A percentile compares a stretch with the other conserved stretches of the same genome.
Conservation (phyloP, 192 early-diverging fungal species). For the Podila verticillata region DNA sequence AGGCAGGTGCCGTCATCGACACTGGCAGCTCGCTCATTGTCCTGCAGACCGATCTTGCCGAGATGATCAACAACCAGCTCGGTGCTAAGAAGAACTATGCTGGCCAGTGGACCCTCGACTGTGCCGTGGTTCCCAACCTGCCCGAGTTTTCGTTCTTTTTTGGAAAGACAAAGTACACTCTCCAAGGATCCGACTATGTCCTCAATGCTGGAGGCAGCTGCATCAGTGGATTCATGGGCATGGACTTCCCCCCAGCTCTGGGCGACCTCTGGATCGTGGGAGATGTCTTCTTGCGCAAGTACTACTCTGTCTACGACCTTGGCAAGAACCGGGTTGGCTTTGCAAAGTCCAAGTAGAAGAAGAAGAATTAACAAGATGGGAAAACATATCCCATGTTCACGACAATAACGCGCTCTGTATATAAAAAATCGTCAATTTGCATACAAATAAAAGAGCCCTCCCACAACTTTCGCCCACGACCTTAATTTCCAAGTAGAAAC, state of each 20-base stretch:
- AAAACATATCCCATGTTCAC: no score
- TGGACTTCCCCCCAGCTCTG: slow-evolving; percentile 83
- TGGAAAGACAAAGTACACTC: slow-evolving; percentile 73
- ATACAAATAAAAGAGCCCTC: no score
- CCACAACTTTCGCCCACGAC: no score
- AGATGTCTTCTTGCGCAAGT: slow-evolving; percentile 84
- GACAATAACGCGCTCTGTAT: no score
- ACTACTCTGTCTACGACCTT: slow-evolving; percentile 74
- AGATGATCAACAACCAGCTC: slow-evolving; percentile 88
- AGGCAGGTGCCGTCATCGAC: slow-evolving; percentile 87
- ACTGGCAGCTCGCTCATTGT: slow-evolving; percentile 92
- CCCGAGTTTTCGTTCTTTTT: slow-evolving; percentile 85
- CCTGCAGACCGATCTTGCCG: slow-evolving; percentile 79
- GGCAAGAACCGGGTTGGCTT: slow-evolving; percentile 78
- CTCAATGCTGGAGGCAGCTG: slow-evolving; percentile 70
- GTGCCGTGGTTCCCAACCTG: slow-evolving; percentile 69
- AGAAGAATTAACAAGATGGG: background rate
- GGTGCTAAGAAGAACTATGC: slow-evolving; percentile 94
- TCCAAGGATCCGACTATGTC: slow-evolving; percentile 64
- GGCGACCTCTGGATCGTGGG: slow-evolving; percentile 88
- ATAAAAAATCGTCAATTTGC: no score
- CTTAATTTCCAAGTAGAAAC: no score
- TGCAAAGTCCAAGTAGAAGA: slow-evolving; percentile 19
- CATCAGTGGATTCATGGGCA: slow-evolving; percentile 90
- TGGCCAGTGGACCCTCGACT: slow-evolving; percentile 92